A percentile compares a stretch with the other conserved stretches of the same genome.
Evolutionary conservation across 371 early-diverging fungal species (phyloP).

Genomic region (Scutellospora calospora): DNA sequence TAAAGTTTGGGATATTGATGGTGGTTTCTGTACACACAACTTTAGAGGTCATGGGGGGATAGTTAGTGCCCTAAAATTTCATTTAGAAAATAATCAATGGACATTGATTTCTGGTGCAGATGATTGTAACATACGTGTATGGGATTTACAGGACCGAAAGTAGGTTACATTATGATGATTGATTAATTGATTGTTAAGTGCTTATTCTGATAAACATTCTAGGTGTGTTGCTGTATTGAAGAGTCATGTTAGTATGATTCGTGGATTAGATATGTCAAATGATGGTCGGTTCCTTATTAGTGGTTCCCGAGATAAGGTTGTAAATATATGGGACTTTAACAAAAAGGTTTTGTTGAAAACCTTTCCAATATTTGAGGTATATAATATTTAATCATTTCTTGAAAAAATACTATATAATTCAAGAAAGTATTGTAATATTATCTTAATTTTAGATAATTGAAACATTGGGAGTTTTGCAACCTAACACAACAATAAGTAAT

Average conservation of each 20-base stretch:
- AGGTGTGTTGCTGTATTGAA: conserved; percentile 80
- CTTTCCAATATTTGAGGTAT: conserved; percentile 81
- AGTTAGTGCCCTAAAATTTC: conserved; percentile 86
- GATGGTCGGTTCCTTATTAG: conserved; percentile 83
- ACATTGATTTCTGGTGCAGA: conserved; percentile 87
- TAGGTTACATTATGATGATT: conserved; percentile 44
- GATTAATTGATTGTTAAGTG: not conserved
- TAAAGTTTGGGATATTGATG: conserved; percentile 94
- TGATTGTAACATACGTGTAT: conserved; percentile 89
- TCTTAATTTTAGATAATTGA: conserved; percentile 62
- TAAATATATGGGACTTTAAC: conserved; percentile 91
- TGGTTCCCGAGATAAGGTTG: conserved; percentile 94
- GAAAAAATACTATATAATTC: not conserved
- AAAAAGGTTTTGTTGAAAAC: conserved; percentile 77
- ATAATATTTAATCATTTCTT: not conserved
- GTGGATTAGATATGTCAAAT: conserved; percentile 83
- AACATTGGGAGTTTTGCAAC: conserved; percentile 71
- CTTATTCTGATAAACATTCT: not conserved
- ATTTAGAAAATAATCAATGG: conserved; percentile 64
- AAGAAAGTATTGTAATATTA: not conserved
- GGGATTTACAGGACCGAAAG: conserved; percentile 83
- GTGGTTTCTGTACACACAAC: conserved; percentile 95
- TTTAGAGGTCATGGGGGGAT: conserved; percentile 94
- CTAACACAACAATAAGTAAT: conserved; percentile 51
- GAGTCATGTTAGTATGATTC: conserved; percentile 91